Evolutionary conservation across 148 eudicot species (phyloP), one percentile per base, ranked within the genome.

Genomic region (Rhododendron simsii): DNA sequence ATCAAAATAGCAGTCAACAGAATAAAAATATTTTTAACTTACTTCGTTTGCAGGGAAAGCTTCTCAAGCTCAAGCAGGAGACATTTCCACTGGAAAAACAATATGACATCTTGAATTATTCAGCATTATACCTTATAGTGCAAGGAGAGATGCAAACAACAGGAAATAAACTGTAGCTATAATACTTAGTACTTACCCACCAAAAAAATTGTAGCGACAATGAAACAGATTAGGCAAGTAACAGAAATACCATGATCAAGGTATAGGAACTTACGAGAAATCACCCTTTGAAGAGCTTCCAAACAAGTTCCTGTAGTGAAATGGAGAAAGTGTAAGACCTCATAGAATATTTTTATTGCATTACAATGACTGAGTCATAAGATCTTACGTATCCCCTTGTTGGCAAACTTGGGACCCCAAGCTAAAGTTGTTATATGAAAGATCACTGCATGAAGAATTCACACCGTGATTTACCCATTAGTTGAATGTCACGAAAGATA

Each of bases 361-460:
- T 75, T 75, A 35, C 7, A 26, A 81, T 2, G 0, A 53, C 4
- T 53, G 20, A 23, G 71, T n/a, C 28, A n/a, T n/a, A 44, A 71
- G 23, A 81, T 45, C 89, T 81, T 83, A 88, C 89, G 71, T 18
- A 30, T 48, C 78, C 13, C 18, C 26, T 35, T 48, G 51, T 67
- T 82, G 85, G 67, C 89, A 88, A 57, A 18, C 48, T 61, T 2
- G 63, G 81, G 51, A 26, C 39, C 50, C 87, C 6, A 57, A 65
- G 81, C 30, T 81, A 33, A 88, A 73, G 73, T 85, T 88, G 85
- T 88, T 88, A 84, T 81, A 88, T 50, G 89, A 88, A 44, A 88
- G 69, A 67, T 88, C 89, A 88, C 89, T 88, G 89, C 41, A 82
- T 2, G 45, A 11, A 87, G 33, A 81, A 48, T 71, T 37, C 23